Conservation (phyloP, 768 basidiomycete species). For the Coprinopsis sp. region DNA sequence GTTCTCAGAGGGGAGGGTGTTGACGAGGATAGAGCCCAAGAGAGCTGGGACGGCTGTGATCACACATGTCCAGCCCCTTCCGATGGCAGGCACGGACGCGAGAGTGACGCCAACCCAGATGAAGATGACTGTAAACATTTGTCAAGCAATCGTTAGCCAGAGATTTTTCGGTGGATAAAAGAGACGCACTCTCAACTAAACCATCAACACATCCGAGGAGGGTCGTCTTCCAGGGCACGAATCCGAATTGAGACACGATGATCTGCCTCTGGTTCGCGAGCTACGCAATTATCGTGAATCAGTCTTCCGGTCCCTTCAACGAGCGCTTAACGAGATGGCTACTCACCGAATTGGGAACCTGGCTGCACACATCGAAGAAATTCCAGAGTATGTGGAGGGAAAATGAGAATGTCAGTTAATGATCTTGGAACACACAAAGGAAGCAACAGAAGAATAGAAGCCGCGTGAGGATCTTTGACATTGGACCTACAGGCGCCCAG, state of each 20-base stretch:
- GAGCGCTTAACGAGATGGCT: background rate
- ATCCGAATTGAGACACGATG: conserved; percentile 69
- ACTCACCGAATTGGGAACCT: conserved; percentile 64
- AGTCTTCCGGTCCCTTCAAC: background rate
- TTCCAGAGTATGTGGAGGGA: too few species aligned
- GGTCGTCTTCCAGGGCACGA: conserved; percentile 60
- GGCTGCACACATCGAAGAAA: too few species aligned
- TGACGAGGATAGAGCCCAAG: conserved; percentile 56
- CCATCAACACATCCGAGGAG: conserved; percentile 78
- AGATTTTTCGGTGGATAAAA: background rate
- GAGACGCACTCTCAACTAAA: conserved; percentile 56
- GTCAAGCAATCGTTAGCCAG: background rate
- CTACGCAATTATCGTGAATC: conserved; percentile 29
- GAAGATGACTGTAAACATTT: conserved; percentile 46
- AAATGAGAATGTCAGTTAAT: too few species aligned
- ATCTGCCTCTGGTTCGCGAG: conserved; percentile 74
- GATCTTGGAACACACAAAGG: too few species aligned
- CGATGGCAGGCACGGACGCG: conserved; percentile 51
- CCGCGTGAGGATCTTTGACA: too few species aligned
- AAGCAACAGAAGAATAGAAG: too few species aligned
- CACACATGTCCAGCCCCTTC: conserved; percentile 59
- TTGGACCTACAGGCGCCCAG: background rate
- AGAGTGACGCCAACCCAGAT: conserved; percentile 63
- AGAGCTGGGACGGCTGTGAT: conserved; percentile 63
- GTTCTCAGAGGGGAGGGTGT: conserved; percentile 60